Conservation (phyloP, 2,329 filamentous ascomycete genomes). For the Aspergillus vadensis region DNA sequence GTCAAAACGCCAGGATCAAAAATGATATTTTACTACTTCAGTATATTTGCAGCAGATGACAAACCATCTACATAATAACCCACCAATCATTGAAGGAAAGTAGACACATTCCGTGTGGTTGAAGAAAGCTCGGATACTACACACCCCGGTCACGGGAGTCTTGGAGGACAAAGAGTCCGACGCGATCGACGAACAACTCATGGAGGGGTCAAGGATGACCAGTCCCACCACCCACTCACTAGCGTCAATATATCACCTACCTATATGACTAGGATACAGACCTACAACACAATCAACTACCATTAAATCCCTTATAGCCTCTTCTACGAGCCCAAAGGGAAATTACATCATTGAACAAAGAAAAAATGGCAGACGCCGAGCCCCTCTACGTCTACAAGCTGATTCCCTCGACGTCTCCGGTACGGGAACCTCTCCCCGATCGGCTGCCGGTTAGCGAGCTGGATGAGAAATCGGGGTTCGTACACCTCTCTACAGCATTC, state of each 20-base stretch:
- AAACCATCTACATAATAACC: not conserved
- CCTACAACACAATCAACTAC: not conserved
- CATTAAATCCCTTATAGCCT: not conserved
- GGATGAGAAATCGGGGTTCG: conserved; percentile 39
- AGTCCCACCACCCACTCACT: conserved; percentile 5
- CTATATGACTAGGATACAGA: not conserved
- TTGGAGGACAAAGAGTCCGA: not conserved
- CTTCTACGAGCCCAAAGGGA: not conserved
- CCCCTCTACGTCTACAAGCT: conserved; percentile 44
- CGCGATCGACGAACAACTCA: not conserved
- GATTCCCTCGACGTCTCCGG: conserved; percentile 36
- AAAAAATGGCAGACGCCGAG: conserved; percentile 25
- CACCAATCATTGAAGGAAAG: too few relatives aligned
- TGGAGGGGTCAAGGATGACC: conserved; percentile 1
- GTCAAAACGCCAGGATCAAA: not conserved
- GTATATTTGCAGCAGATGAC: not conserved
- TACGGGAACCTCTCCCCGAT: conserved; percentile 40
- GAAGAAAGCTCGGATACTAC: not conserved
- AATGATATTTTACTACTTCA: not conserved
- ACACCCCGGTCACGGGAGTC: not conserved
- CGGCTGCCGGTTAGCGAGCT: conserved; percentile 40
- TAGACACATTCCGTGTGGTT: too few relatives aligned
- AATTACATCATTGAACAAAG: not conserved
- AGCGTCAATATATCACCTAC: not conserved
- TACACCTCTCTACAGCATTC: conserved; percentile 42